Evolutionary conservation across 495 filamentous ascomycete species (phyloP).

Genomic region (Mycothermus thermophilus): DNA sequence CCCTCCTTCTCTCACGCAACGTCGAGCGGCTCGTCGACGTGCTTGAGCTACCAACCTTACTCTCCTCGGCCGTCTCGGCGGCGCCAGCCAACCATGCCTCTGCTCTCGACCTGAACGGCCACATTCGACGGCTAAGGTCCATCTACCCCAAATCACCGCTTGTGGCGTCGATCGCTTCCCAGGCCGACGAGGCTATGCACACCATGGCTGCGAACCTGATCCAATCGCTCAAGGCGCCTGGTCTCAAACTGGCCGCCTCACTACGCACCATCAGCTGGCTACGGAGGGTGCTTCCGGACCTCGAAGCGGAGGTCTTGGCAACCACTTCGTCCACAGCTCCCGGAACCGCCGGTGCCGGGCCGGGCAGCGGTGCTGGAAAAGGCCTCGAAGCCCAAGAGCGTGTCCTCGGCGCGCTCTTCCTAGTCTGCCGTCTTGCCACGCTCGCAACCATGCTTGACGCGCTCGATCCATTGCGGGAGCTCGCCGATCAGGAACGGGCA

Average conservation of each 20-base stretch:
- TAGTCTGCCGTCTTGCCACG: constrained; percentile 72
- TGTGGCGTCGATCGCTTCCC: constrained; percentile 53
- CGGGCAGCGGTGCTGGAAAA: constrained; percentile 15
- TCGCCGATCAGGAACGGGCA: constrained; percentile 76
- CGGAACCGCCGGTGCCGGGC: constrained; percentile 4
- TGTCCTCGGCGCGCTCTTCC: constrained; percentile 65
- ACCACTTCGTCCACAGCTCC: constrained; percentile 7
- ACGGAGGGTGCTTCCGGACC: constrained; percentile 69
- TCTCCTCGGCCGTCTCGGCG: constrained; percentile 45
- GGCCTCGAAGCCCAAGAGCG: constrained; percentile 42
- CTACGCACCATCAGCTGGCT: constrained; percentile 91
- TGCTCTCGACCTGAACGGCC: constrained; percentile 82
- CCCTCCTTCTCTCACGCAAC: constrained; percentile 75
- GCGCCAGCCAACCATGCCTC: constrained; percentile 61
- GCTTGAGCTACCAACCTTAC: constrained; percentile 75
- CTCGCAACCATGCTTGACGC: constrained; percentile 70
- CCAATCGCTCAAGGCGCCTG: constrained; percentile 54
- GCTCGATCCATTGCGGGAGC: constrained; percentile 68
- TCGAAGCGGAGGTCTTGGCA: constrained; percentile 28
- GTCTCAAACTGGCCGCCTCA: constrained; percentile 76
- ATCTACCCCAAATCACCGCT: constrained; percentile 70
- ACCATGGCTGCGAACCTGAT: constrained; percentile 81
- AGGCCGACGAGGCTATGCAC: constrained; percentile 81
- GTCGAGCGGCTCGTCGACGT: constrained; percentile 84
- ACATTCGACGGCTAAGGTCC: constrained; percentile 74